Evolutionary conservation across 2,329 filamentous ascomycete genomes (phyloP), one percentile per base, ranked within the genome.

Genomic region (Aspergillus quadrilineatus): DNA sequence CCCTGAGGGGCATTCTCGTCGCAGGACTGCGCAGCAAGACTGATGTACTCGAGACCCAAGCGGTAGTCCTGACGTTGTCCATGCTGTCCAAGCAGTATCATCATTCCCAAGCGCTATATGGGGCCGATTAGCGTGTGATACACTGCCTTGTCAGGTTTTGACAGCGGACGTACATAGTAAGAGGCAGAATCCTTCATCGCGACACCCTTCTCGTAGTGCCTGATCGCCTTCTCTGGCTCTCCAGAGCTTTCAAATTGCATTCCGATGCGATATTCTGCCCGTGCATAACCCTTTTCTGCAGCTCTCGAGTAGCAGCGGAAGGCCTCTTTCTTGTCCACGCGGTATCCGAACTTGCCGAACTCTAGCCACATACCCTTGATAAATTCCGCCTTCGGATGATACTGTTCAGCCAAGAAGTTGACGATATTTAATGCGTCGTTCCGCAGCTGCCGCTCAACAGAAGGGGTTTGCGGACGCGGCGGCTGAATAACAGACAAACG

Each of bases 181-280:
- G 92, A 92, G 3, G 94, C 94, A 14, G 94, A 96, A 75, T 99
- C 94, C 26, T 87, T 86, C 64, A 87, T 79, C 49, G 85, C 83
- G 49, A 94, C 86, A 49, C 94, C 94, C 47, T 85, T 83, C 63
- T 91, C 86, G 75, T 97, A 99, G 73, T 97, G 92, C 67, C 88
- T 87, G 68, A 97, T 86, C 5, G 94, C 94, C 73, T 96, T 97
- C 60, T 87, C 83, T 58, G 92, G 88, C 68, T 99, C 93, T 69
- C 96, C 96, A 4, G 92, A 93, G 72, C 89, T 92, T 76, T 99
- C 94, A 71, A 92, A 97, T 56, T 97, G 89, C 93, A 97, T 99
- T 60, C 94, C 94, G 77, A 99, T 96, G 46, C 94, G 86, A 74
- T 99, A 99, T 73, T 97, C 91, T 17, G 94, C 92, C 65, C 94